A percentile compares a stretch with the other conserved stretches of the same genome.
Evolutionary conservation across 805 yeast species (phyloP).

Genomic region (Candida hungchunana): DNA sequence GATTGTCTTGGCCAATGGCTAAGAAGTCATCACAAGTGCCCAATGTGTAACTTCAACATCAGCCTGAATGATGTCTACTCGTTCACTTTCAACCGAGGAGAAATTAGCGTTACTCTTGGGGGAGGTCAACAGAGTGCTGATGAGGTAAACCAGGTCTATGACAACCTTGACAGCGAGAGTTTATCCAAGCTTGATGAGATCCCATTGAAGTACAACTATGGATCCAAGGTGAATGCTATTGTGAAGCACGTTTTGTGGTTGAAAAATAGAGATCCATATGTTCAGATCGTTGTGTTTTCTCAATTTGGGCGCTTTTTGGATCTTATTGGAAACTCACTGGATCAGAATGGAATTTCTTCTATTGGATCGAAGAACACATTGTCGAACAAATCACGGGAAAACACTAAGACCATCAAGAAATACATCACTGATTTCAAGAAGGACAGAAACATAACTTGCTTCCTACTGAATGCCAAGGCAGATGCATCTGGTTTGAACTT

Average conservation of each 20-base stretch:
- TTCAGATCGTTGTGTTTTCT: conserved; percentile 81
- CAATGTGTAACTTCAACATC: conserved; percentile 67
- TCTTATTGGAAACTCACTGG: conserved; percentile 62
- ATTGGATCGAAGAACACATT: conserved; percentile 43
- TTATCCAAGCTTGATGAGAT: conserved; percentile 44
- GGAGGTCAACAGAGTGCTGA: conserved; percentile 24
- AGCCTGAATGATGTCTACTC: conserved; percentile 53
- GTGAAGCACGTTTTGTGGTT: conserved; percentile 68
- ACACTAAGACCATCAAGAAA: conserved; percentile 6
- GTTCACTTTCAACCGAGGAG: conserved; percentile 57
- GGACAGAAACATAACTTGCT: conserved; percentile 67
- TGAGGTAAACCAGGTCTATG: conserved; percentile 21
- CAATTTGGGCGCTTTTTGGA: conserved; percentile 80
- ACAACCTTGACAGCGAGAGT: conserved; percentile 36
- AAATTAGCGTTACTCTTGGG: conserved; percentile 44
- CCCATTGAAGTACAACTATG: conserved; percentile 49
- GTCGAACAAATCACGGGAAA: conserved; percentile 3
- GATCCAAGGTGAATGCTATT: conserved; percentile 84
- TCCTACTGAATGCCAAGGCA: conserved; percentile 76
- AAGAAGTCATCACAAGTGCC: conserved; percentile 55
- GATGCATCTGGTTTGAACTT: conserved; percentile 90
- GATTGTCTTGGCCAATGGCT: conserved; percentile 80
- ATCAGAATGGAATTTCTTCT: conserved; percentile 49
- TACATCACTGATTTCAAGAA: conserved; percentile 59
- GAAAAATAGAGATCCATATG: conserved; percentile 42